Evolutionary conservation across 495 filamentous ascomycete genomes (phyloP).

Genomic region (Penicillium manginii): DNA sequence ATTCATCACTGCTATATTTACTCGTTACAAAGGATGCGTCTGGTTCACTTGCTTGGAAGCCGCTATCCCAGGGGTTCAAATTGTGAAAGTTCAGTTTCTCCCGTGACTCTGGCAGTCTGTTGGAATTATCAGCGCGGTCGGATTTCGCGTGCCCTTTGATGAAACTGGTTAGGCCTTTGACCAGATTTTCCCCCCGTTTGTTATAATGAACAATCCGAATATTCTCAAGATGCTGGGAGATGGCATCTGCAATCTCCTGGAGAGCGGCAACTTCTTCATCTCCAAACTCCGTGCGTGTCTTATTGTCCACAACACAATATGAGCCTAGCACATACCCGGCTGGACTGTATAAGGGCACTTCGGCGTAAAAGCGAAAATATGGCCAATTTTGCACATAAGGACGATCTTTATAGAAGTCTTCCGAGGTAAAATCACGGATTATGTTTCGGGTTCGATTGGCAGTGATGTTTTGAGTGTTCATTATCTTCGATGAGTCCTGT

Average conservation of each 20-base stretch:
- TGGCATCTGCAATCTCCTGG: conserved; percentile 26
- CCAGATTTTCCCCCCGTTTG: conserved; percentile 18
- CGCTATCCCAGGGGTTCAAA: background rate
- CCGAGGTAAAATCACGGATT: conserved; percentile 48
- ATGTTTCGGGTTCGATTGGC: conserved; percentile 38
- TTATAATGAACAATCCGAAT: conserved; percentile 18
- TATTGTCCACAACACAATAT: conserved; percentile 60
- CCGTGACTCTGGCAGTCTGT: background rate
- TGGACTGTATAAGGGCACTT: conserved; percentile 60
- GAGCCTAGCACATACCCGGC: conserved; percentile 63
- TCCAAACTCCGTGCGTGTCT: conserved; percentile 37
- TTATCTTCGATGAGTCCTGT: conserved; percentile 16
- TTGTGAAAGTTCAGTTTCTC: conserved; percentile 1
- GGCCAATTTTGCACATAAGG: conserved; percentile 43
- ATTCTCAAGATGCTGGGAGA: conserved; percentile 31
- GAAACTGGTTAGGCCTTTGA: conserved; percentile 28
- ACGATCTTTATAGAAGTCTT: conserved; percentile 45
- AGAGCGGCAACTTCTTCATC: conserved; percentile 27
- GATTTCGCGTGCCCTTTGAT: background rate
- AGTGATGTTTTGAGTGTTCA: conserved; percentile 14
- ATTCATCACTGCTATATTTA: background rate
- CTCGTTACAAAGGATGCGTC: background rate
- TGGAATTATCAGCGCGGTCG: background rate
- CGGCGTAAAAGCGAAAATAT: conserved; percentile 59
- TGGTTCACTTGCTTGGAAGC: background rate